These are phyloP conservation scores for Aspergillus avenaceus DNA, from an alignment of 495 filamentous ascomycete genomes.

Conservation along the genomic window DNA sequence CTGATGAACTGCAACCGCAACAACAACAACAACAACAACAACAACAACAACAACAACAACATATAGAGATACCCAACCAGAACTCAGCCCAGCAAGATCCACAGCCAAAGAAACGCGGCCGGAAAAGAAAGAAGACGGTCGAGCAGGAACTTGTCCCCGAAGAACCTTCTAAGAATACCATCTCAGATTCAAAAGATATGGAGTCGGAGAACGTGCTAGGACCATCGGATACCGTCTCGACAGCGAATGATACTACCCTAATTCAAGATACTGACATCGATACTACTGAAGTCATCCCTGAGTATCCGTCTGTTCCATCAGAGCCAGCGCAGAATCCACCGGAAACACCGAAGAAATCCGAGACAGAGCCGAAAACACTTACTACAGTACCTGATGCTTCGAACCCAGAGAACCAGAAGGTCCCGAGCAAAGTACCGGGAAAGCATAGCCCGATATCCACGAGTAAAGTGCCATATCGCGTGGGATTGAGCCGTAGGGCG, in stretches of 20 bases:
- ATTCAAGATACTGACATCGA: not conserved
- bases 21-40: not conserved
- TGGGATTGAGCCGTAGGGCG: constrained; percentile 63
- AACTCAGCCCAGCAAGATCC: constrained; percentile 9
- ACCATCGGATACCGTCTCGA: no score
- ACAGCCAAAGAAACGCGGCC: constrained; percentile 41
- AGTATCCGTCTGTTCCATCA: no score
- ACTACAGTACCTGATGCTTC: not conserved
- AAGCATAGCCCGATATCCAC: constrained; percentile 49
- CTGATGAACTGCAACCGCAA: not conserved
- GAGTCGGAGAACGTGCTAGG: no score
- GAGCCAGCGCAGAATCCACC: not conserved
- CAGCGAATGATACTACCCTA: not conserved
- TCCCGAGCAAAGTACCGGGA: constrained; percentile 22
- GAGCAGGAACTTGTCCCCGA: constrained; percentile 17
- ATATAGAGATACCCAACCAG: no score
- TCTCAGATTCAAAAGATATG: no score
- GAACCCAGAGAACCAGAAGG: no score
- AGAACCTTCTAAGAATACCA: not conserved
- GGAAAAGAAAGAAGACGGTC: constrained; percentile 38
- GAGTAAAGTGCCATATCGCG: constrained; percentile 56
- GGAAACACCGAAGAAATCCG: constrained; percentile 19
- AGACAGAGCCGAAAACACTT: constrained; percentile 4
- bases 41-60: not conserved
- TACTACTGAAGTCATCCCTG: no score